Evolutionary conservation across 768 basidiomycete genomes (phyloP).

Genomic region (Pulveroboletus sp.): DNA sequence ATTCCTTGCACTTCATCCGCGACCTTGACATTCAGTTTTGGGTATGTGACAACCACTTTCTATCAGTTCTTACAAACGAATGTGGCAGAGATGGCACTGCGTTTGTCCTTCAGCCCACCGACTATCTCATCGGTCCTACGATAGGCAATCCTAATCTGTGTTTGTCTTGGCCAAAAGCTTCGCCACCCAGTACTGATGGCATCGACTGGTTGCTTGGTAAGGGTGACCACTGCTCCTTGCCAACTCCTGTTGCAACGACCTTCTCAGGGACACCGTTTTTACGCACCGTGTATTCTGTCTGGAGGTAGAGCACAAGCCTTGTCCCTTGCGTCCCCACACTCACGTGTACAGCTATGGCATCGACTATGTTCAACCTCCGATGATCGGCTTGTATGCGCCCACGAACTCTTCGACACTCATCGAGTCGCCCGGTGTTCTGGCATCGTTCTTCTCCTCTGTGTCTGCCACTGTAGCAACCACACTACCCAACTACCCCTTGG

Average conservation of each 20-base stretch:
- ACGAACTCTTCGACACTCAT: conserved; percentile 40
- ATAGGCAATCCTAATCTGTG: conserved; percentile 62
- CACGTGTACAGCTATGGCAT: conserved; percentile 59
- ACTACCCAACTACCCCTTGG: conserved; percentile 64
- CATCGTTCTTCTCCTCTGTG: conserved; percentile 52
- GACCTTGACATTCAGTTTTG: conserved; percentile 63
- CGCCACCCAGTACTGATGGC: conserved; percentile 62
- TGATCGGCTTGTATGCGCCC: conserved; percentile 72
- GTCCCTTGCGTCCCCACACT: conserved; percentile 1
- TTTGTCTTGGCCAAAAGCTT: conserved; percentile 68
- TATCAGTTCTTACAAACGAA: neutral
- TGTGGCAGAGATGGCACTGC: conserved; percentile 25
- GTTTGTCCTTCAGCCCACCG: conserved; percentile 66
- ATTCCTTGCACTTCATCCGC: conserved; percentile 62
- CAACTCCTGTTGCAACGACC: neutral
- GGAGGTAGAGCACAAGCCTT: conserved; percentile 44
- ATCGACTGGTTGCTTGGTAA: conserved; percentile 81
- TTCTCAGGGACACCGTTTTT: conserved; percentile 57
- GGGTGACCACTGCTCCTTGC: neutral
- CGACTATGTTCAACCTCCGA: conserved; percentile 63
- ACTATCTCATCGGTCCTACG: conserved; percentile 72
- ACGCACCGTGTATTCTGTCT: conserved; percentile 73
- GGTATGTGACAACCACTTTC: conserved; percentile 37
- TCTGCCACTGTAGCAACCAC: conserved; percentile 65
- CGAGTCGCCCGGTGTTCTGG: conserved; percentile 39